Conservation (phyloP, 768 basidiomycete species). For the Pleurotus sapidus region DNA sequence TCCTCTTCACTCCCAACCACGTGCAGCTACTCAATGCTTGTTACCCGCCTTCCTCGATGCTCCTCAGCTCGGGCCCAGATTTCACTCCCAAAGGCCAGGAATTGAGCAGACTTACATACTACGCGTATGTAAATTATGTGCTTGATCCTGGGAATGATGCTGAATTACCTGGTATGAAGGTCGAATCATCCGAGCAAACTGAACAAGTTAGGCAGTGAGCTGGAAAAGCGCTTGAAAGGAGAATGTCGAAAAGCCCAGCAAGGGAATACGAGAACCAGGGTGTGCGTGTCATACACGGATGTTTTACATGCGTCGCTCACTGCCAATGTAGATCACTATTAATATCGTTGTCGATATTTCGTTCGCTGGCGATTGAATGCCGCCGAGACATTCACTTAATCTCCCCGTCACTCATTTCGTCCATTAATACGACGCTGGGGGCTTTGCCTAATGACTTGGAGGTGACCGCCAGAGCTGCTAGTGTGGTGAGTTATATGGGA, state of each 20-base stretch:
- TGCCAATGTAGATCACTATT: slow-evolving; percentile 58
- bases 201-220: slow-evolving; percentile 68
- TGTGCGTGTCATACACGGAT: slow-evolving; percentile 47
- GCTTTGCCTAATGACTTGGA: slow-evolving; percentile 67
- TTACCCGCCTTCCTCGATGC: slow-evolving; percentile 76
- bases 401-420: slow-evolving; percentile 65
- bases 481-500: slow-evolving; percentile 54
- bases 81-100: slow-evolving; percentile 84
- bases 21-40: slow-evolving; percentile 81
- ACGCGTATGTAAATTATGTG: slow-evolving; percentile 45
- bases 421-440: slow-evolving; percentile 55
- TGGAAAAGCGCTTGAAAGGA: slow-evolving; percentile 67
- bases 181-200: slow-evolving; percentile 82
- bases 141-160: neutral
- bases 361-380: slow-evolving; percentile 83
- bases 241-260: slow-evolving; percentile 69
- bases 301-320: neutral
- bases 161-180: neutral
- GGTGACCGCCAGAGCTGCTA: slow-evolving; percentile 73
- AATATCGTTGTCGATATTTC: slow-evolving; percentile 80
- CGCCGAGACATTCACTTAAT: slow-evolving; percentile 77
- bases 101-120: slow-evolving; percentile 81
- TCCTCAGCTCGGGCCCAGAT: slow-evolving; percentile 72
- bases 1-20: slow-evolving; percentile 80
- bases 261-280: slow-evolving; percentile 75